Conservation (phyloP, 2,329 filamentous ascomycete genomes). For the Talaromyces sp. region DNA sequence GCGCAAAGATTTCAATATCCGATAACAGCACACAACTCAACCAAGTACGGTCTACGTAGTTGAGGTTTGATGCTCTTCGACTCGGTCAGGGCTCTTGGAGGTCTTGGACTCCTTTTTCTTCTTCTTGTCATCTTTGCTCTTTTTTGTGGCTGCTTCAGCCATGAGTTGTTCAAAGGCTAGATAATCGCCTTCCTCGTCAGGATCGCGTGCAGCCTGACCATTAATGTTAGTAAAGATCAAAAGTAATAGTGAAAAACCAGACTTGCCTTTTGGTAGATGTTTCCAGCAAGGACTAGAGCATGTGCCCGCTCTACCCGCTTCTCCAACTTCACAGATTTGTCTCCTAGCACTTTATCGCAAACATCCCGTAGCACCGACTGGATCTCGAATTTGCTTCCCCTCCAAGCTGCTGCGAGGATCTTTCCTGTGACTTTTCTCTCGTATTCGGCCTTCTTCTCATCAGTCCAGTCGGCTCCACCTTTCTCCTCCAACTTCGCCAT, state of each 20-base stretch:
- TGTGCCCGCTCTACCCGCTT: constrained; percentile 91
- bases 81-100: constrained; percentile 8
- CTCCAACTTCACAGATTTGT: constrained; percentile 68
- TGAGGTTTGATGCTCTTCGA: constrained; percentile 1
- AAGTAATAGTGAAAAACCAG: not conserved
- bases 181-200: constrained; percentile 96
- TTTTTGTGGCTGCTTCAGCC: constrained; percentile 92
- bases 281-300: constrained; percentile 79
- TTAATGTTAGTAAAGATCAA: constrained; percentile 5
- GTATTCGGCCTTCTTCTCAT: constrained; percentile 93
- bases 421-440: constrained; percentile 95
- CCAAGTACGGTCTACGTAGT: not conserved
- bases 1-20: not conserved
- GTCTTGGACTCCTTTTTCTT: constrained; percentile 54
- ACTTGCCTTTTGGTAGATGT: constrained; percentile 77
- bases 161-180: constrained; percentile 98
- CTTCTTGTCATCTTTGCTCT: constrained; percentile 73
- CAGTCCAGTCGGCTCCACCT: constrained; percentile 95
- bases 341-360: constrained; percentile 79
- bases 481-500: constrained; percentile 95
- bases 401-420: constrained; percentile 94
- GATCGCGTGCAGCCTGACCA: constrained; percentile 71
- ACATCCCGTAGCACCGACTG: constrained; percentile 93
- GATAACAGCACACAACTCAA: not conserved
- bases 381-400: constrained; percentile 95